phyloP scores from a whole-genome alignment of 2,329 filamentous ascomycete genomes.

The Aureobasidium mangrovei region DNA sequence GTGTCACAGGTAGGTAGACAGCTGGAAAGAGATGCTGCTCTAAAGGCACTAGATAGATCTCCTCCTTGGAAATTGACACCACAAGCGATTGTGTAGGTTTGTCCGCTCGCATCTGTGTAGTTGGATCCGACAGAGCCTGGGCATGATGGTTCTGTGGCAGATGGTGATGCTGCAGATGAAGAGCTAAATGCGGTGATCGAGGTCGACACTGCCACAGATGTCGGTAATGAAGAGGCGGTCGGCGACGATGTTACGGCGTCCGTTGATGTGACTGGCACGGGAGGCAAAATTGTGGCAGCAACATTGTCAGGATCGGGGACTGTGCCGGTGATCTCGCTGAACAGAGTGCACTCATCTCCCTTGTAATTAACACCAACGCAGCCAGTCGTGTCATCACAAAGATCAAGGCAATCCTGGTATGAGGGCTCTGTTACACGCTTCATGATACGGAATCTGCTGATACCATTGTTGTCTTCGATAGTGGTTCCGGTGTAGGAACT shows the following conservation, averaged over 20 bases:
- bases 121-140: constrained; percentile 17
- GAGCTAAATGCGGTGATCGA: background rate
- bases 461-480: constrained; percentile 17
- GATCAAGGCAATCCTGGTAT: constrained; percentile 19
- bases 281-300: constrained; percentile 8
- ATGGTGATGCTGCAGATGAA: background rate
- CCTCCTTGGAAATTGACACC: constrained; percentile 16
- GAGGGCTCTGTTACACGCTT: constrained; percentile 16
- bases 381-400: constrained; percentile 20
- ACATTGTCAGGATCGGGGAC: constrained; percentile 20
- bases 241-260: background rate
- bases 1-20: constrained; percentile 19
- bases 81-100: constrained; percentile 19
- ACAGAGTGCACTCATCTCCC: constrained; percentile 23
- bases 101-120: constrained; percentile 18
- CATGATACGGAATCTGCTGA: background rate
- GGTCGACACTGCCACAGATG: background rate
- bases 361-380: constrained; percentile 26
- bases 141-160: constrained; percentile 15
- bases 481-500: constrained; percentile 18
- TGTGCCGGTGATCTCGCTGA: constrained; percentile 23
- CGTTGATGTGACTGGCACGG: constrained; percentile 3
- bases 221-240: background rate
- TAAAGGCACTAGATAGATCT: constrained; percentile 16
- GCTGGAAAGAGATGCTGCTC: constrained; percentile 15